These are phyloP conservation scores for Chaetoceros muelleri DNA, from an alignment of 108 stramenopile species.

Conservation along the genomic window DNA sequence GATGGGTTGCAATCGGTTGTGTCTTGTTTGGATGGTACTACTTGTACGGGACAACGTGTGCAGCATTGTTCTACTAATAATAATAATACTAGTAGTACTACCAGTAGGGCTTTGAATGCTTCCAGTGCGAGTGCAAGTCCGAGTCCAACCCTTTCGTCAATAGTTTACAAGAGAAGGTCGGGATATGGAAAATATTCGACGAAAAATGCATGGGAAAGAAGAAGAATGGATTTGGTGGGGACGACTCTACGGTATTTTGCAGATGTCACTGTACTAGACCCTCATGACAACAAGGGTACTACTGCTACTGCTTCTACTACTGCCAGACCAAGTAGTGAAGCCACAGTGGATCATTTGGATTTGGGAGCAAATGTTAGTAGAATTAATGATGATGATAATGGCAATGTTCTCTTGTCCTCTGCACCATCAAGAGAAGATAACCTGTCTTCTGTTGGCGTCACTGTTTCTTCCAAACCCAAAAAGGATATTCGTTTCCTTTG, in stretches of 20 bases:
- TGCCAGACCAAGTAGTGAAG: slow-evolving; percentile 12
- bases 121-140: too few relatives aligned
- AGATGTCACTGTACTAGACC: not conserved
- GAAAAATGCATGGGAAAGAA: slow-evolving; percentile 53
- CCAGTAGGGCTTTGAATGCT: too few relatives aligned
- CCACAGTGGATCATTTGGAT: too few relatives aligned
- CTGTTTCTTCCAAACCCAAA: not conserved
- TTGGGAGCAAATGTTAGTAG: too few relatives aligned
- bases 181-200: slow-evolving; percentile 61
- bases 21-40: not conserved
- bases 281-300: not conserved
- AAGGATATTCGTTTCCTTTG: slow-evolving; percentile 11
- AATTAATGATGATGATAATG: slow-evolving; percentile 8
- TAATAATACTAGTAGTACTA: too few relatives aligned
- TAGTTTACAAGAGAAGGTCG: slow-evolving; percentile 66
- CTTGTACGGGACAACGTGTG: not conserved
- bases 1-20: not conserved
- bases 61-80: too few relatives aligned
- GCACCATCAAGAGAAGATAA: not conserved
- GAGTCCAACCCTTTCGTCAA: slow-evolving; percentile 24
- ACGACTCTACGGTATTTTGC: slow-evolving; percentile 38
- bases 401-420: not conserved
- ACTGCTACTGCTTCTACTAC: not conserved
- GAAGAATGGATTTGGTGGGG: slow-evolving; percentile 44
- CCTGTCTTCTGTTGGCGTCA: not conserved